A percentile compares a stretch with the other conserved stretches of the same genome.
Conservation (phyloP, 2,329 filamentous ascomycete species). For the Xylaria hypoxylon region DNA sequence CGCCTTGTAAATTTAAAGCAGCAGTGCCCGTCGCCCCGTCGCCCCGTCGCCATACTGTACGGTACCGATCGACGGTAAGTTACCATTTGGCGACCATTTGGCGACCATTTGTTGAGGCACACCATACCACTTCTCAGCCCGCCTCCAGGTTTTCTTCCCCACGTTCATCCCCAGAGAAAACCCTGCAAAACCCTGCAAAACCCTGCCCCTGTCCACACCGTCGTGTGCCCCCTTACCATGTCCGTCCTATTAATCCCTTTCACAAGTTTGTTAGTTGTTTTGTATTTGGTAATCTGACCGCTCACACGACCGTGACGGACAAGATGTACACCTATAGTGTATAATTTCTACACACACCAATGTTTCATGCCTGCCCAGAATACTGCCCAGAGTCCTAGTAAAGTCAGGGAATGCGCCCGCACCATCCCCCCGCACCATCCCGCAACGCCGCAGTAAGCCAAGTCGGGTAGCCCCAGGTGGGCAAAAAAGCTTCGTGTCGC, state of each 20-base stretch:
- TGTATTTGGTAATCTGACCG: slow-evolving; percentile 20
- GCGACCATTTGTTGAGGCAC: slow-evolving; percentile 17
- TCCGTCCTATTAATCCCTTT: slow-evolving; percentile 22
- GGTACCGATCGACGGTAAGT: slow-evolving; percentile 17
- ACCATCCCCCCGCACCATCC: too few relatives aligned
- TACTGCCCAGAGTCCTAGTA: slow-evolving; percentile 4
- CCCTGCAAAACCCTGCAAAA: neutral
- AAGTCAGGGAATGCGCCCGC: slow-evolving; percentile 19
- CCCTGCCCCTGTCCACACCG: slow-evolving; percentile 20
- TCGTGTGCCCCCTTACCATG: slow-evolving; percentile 34
- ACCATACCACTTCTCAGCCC: slow-evolving; percentile 6
- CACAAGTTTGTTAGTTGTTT: slow-evolving; percentile 3
- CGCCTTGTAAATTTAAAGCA: slow-evolving; percentile 24
- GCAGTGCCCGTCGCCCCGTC: too few relatives aligned
- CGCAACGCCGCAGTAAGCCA: slow-evolving; percentile 31
- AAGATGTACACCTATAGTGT: neutral
- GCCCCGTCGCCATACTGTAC: slow-evolving; percentile 28
- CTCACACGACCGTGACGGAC: slow-evolving; percentile 33
- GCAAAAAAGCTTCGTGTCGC: slow-evolving; percentile 23
- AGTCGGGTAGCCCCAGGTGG: slow-evolving; percentile 27
- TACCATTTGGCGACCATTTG: neutral
- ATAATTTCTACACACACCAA: slow-evolving; percentile 10
- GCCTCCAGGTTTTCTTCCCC: slow-evolving; percentile 39
- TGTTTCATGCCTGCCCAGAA: slow-evolving; percentile 16
- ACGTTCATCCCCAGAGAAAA: slow-evolving; percentile 26